A percentile compares a stretch with the other conserved stretches of the same genome.
phyloP scores from a whole-genome alignment of 768 basidiomycete species.

The Psilocybe sp. region DNA sequence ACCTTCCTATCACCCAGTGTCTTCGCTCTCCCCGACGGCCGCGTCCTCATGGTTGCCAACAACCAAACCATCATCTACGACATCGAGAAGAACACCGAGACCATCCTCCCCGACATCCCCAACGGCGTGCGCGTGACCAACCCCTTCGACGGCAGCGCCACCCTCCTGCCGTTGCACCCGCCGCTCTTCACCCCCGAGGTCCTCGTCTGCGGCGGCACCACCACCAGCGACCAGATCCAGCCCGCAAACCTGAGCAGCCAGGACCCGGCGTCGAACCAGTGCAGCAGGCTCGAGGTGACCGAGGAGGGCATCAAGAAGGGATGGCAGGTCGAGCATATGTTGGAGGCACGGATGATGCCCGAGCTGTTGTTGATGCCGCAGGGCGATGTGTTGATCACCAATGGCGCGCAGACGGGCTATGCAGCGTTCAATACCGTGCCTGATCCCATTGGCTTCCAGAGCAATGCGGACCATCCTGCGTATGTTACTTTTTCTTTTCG shows the following conservation, averaged over 20 bases:
- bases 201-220: slow-evolving; percentile 42
- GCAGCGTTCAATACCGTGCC: slow-evolving; percentile 30
- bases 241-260: slow-evolving; percentile 31
- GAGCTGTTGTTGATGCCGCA: slow-evolving; percentile 37
- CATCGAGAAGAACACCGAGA: slow-evolving; percentile 28
- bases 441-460: slow-evolving; percentile 17
- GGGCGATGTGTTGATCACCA: slow-evolving; percentile 38
- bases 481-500: not conserved
- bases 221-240: slow-evolving; percentile 23
- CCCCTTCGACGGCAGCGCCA: slow-evolving; percentile 32
- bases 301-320: slow-evolving; percentile 35
- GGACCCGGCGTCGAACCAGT: slow-evolving; percentile 38
- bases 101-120: slow-evolving; percentile 35
- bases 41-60: slow-evolving; percentile 37
- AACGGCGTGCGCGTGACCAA: slow-evolving; percentile 41
- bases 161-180: slow-evolving; percentile 29
- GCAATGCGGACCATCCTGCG: slow-evolving; percentile 25
- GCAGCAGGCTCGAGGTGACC: slow-evolving; percentile 35
- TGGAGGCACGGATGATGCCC: slow-evolving; percentile 34
- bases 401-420: slow-evolving; percentile 38
- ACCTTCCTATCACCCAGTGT: slow-evolving; percentile 12
- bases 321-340: slow-evolving; percentile 42
- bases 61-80: slow-evolving; percentile 28
- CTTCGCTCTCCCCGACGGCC: slow-evolving; percentile 35
- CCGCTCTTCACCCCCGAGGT: slow-evolving; percentile 39